Evolutionary conservation across 129 eudicot species (phyloP).

Genomic region (Dittrichia graveolens): DNA sequence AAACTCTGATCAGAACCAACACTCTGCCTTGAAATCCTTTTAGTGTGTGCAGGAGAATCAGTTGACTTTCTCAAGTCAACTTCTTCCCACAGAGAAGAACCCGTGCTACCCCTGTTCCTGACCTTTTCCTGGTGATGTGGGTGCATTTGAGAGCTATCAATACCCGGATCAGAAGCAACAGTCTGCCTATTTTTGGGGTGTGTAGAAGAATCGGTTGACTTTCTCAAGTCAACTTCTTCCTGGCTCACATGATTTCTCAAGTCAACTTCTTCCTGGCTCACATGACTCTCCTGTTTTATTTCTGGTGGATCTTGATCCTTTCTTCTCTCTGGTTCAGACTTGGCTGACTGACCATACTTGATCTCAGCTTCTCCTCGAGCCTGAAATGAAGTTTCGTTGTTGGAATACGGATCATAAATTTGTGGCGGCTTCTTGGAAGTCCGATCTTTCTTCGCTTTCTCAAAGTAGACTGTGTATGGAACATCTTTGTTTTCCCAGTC

Average conservation of each 20-base stretch:
- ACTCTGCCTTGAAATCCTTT: conserved; percentile 43
- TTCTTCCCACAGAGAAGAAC: conserved; percentile 21
- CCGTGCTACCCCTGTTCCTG: too few species aligned
- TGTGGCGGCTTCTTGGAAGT: conserved; percentile 36
- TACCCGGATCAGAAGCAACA: too few species aligned
- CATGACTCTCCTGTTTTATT: conserved; percentile 31
- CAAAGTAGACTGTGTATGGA: conserved; percentile 52
- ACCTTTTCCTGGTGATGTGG: too few species aligned
- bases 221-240: conserved; percentile 36
- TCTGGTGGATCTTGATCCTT: conserved; percentile 31
- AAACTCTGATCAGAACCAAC: conserved; percentile 63
- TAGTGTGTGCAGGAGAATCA: conserved; percentile 51
- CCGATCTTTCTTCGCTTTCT: conserved; percentile 50
- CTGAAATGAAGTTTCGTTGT: conserved; percentile 17
- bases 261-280: too few species aligned
- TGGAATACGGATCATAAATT: conserved; percentile 33
- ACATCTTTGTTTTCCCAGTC: conserved; percentile 57
- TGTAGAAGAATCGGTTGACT: conserved; percentile 39
- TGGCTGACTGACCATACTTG: conserved; percentile 15
- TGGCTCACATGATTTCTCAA: conserved; percentile 14
- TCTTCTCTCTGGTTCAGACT: conserved; percentile 36
- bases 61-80: conserved; percentile 26
- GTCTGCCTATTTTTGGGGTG: conserved; percentile 30
- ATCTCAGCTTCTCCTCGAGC: conserved; percentile 22
- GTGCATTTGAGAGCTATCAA: too few species aligned